Evolutionary conservation across 768 basidiomycete species (phyloP).

Genomic region (Pisolithus sp.): DNA sequence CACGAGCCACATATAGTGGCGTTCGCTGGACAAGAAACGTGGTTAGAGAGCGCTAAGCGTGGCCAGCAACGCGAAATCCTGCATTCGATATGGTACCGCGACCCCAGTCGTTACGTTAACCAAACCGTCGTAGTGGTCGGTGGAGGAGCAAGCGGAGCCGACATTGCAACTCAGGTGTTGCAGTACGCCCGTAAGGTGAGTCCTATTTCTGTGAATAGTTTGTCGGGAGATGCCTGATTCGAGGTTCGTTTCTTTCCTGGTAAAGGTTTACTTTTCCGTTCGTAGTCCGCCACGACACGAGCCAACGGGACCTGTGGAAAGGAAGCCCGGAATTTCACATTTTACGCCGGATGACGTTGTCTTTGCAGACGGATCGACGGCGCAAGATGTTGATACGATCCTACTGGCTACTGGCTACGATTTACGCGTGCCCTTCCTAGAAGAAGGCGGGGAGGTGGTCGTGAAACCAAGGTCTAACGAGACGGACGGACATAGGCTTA

Average conservation of each 20-base stretch:
- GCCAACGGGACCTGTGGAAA: constrained; percentile 16
- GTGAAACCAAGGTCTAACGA: constrained; percentile 13
- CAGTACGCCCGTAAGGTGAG: constrained; percentile 37
- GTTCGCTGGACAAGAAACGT: constrained; percentile 44
- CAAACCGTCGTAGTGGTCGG: constrained; percentile 46
- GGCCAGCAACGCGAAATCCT: constrained; percentile 33
- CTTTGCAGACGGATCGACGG: constrained; percentile 40
- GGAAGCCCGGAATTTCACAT: constrained; percentile 42
- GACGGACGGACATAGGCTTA: constrained; percentile 22
- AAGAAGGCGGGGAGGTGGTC: constrained; percentile 18
- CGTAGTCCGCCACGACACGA: constrained; percentile 17
- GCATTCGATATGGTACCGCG: constrained; percentile 51
- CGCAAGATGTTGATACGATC: constrained; percentile 38
- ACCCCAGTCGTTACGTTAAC: constrained; percentile 37
- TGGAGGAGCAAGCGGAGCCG: constrained; percentile 41
- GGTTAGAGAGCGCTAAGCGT: constrained; percentile 31
- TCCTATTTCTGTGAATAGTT: neutral
- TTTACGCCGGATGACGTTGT: constrained; percentile 40
- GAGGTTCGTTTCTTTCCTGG: neutral
- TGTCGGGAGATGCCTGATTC: no score
- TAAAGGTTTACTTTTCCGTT: constrained; percentile 33
- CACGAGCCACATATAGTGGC: constrained; percentile 42
- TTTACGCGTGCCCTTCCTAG: constrained; percentile 43
- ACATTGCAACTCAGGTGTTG: constrained; percentile 38
- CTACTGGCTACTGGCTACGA: constrained; percentile 55